Percentiles rank a stretch among this genome's conserved stretches.
Conservation (phyloP, 2,329 filamentous ascomycete genomes). For the Seiridium unicorne region DNA sequence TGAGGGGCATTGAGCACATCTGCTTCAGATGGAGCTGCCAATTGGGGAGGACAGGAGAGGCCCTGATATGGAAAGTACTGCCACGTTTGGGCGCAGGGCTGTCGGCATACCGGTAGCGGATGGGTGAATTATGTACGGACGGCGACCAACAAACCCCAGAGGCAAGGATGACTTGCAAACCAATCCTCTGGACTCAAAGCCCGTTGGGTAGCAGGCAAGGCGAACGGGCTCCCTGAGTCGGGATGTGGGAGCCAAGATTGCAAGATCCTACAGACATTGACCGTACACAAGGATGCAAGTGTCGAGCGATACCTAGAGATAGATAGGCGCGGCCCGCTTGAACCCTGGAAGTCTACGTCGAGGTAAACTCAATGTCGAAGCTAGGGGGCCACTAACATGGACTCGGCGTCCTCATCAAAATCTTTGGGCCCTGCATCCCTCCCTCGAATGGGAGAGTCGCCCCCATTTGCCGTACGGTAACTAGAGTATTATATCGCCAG, state of each 20-base stretch:
- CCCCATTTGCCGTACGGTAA: background rate
- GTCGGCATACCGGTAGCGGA: too few relatives aligned
- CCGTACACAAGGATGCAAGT: too few relatives aligned
- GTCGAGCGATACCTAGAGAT: too few relatives aligned
- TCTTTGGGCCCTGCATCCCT: background rate
- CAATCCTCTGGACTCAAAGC: too few relatives aligned
- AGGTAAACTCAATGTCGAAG: background rate
- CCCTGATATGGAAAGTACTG: background rate
- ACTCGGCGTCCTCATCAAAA: conserved; percentile 1
- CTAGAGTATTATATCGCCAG: too few relatives aligned
- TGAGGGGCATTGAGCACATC: background rate
- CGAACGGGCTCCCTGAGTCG: too few relatives aligned
- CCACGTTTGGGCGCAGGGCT: background rate
- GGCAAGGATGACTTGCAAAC: too few relatives aligned
- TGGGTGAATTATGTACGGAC: too few relatives aligned
- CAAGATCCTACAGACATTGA: too few relatives aligned
- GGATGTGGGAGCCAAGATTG: too few relatives aligned
- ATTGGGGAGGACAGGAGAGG: background rate
- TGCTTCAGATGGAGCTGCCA: background rate
- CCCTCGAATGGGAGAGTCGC: background rate
- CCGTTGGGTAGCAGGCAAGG: too few relatives aligned
- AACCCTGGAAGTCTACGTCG: background rate
- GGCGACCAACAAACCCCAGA: background rate
- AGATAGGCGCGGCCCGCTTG: conserved; percentile 2
- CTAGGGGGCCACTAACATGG: background rate